Conservation (phyloP, 257 asterid genomes). For the Perilla frutescens region DNA sequence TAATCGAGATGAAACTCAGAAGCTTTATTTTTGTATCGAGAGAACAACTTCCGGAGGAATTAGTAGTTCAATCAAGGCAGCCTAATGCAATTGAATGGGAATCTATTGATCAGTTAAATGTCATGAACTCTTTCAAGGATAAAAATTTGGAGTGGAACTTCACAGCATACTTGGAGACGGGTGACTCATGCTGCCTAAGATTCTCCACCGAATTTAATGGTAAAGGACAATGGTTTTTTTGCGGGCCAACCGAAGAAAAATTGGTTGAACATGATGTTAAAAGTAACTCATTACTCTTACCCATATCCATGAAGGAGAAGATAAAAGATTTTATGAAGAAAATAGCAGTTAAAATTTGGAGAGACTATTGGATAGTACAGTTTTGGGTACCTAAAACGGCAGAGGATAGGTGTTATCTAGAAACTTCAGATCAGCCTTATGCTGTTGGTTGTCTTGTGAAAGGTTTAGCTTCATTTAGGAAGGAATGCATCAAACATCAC, state of each 20-base stretch:
- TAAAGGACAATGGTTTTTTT: background rate
- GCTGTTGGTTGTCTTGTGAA: conserved; percentile 28
- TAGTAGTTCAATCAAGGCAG: background rate
- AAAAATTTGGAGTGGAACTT: too few relatives aligned
- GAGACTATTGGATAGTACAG: background rate
- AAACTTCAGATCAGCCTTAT: conserved; percentile 31
- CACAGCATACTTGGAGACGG: background rate
- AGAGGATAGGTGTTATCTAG: background rate
- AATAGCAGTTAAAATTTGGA: background rate
- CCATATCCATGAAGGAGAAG: background rate
- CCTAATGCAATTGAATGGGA: background rate
- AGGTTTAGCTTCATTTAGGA: conserved; percentile 20
- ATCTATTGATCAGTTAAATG: background rate
- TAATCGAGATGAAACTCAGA: too few relatives aligned
- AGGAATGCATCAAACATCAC: background rate
- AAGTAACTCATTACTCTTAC: too few relatives aligned
- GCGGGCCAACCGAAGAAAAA: background rate
- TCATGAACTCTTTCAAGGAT: background rate
- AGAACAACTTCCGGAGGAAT: background rate
- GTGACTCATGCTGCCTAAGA: background rate
- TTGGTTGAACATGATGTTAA: too few relatives aligned
- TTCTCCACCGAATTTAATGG: rapidly evolving
- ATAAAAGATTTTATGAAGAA: background rate
- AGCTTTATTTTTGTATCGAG: too few relatives aligned
- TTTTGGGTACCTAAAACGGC: background rate